Evolutionary conservation across 208 protist genomes (phyloP).

Genomic region (Plasmodiophora brassicae): DNA sequence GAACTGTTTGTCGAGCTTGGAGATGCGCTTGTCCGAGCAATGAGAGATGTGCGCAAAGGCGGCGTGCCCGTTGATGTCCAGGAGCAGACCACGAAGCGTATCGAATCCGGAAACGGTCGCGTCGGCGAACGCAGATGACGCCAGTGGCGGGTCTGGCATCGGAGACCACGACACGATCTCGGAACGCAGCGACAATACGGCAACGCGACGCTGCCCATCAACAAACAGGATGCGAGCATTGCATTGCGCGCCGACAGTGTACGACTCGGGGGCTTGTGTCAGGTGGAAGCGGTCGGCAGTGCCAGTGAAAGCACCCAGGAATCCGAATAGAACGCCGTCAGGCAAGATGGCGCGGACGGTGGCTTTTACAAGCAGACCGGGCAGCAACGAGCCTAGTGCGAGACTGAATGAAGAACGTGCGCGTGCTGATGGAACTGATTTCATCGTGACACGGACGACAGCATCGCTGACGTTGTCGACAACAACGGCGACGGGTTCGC

Average conservation of each 20-base stretch:
- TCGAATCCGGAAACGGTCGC: neutral
- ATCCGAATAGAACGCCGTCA: neutral
- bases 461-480: neutral
- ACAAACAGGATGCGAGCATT: neutral
- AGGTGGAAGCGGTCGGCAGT: neutral
- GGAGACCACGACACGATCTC: neutral
- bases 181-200: neutral
- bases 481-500: neutral
- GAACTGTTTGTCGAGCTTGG: constrained; percentile 18
- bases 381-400: neutral
- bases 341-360: neutral
- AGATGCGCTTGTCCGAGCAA: constrained; percentile 15
- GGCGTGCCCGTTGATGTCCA: neutral
- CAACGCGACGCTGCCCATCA: neutral
- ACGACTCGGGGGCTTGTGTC: neutral
- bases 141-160: neutral
- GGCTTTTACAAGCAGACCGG: neutral
- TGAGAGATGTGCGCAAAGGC: constrained; percentile 12
- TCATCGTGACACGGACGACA: neutral
- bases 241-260: neutral
- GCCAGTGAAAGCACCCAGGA: neutral
- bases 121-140: no score
- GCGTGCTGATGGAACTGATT: neutral
- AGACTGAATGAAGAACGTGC: neutral
- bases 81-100: neutral